These are phyloP conservation scores for Pseudodiploospora longispora DNA, from an alignment of 2,329 filamentous ascomycete genomes.

Conservation along the genomic window DNA sequence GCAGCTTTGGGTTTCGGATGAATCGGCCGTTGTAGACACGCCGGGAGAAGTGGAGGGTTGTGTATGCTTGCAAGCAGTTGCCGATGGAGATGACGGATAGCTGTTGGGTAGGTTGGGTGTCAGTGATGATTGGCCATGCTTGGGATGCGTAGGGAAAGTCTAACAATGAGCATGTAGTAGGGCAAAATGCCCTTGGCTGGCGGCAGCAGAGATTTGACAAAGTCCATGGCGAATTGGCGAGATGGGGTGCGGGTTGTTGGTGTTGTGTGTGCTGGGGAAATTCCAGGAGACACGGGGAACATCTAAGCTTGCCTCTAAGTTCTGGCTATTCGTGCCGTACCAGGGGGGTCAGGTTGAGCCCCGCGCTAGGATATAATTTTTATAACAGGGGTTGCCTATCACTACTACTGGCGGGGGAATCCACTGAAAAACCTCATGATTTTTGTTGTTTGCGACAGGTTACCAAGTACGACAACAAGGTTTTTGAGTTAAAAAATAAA, in stretches of 20 bases:
- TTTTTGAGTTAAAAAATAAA: too few species aligned
- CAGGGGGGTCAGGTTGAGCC: too few species aligned
- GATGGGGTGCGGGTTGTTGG: not conserved
- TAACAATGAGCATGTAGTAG: conserved; percentile 51
- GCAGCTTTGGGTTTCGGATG: conserved; percentile 40
- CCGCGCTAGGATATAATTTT: too few species aligned
- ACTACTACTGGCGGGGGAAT: too few species aligned
- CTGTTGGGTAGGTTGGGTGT: conserved; percentile 34
- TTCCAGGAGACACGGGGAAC: too few species aligned
- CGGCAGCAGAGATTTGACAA: conserved; percentile 37
- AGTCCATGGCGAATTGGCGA: conserved; percentile 31
- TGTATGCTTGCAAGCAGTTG: conserved; percentile 80
- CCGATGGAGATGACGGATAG: conserved; percentile 73
- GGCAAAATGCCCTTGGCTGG: conserved; percentile 46
- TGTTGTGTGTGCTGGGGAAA: not conserved
- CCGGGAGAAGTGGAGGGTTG: conserved; percentile 72
- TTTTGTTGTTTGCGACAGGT: too few species aligned
- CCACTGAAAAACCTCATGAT: too few species aligned
- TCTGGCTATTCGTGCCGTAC: too few species aligned
- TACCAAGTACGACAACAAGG: too few species aligned
- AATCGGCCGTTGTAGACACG: conserved; percentile 72
- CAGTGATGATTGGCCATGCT: not conserved
- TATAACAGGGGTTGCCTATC: too few species aligned
- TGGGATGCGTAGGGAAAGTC: conserved; percentile 11
- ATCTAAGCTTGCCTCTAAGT: too few species aligned